Percentiles rank a stretch among this genome's conserved stretches.
Conservation (phyloP, 495 filamentous ascomycete genomes). For the Penicillium robsamsonii region DNA sequence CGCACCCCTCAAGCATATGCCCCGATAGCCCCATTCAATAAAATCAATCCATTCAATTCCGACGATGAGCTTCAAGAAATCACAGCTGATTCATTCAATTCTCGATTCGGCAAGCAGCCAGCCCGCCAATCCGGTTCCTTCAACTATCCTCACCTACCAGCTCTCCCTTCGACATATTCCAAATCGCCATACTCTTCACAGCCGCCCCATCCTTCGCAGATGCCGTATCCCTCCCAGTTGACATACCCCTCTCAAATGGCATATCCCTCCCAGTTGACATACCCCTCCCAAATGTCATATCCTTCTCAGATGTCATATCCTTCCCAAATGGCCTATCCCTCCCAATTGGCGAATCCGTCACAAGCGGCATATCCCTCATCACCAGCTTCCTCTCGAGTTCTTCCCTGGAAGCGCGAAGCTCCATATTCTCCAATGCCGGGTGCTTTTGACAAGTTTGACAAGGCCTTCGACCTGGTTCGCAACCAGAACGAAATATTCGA, state of each 20-base stretch:
- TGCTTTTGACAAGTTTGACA: not conserved
- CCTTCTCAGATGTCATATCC: not conserved
- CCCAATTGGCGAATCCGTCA: not conserved
- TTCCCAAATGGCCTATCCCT: not conserved
- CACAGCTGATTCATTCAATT: constrained; percentile 15
- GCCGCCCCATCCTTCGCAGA: not conserved
- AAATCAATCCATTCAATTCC: not conserved
- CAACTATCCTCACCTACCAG: not conserved
- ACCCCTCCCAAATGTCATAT: not conserved
- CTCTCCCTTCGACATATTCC: not conserved
- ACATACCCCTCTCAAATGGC: not conserved
- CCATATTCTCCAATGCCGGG: not conserved
- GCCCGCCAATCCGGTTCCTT: not conserved
- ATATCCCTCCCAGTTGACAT: constrained; percentile 3
- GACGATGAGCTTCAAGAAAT: constrained; percentile 30
- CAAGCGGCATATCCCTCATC: not conserved
- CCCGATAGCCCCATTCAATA: not conserved
- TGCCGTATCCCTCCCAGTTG: constrained; percentile 2
- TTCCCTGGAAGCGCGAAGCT: not conserved
- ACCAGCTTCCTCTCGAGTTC: not conserved
- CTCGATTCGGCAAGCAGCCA: constrained; percentile 10
- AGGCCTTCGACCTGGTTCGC: constrained; percentile 20
- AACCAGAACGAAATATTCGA: constrained; percentile 20
- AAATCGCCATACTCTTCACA: not conserved
- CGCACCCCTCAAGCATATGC: not conserved